Base-by-base conservation (phyloP, 108 stramenopile genomes). In the Nitzschia sp. region DNA sequence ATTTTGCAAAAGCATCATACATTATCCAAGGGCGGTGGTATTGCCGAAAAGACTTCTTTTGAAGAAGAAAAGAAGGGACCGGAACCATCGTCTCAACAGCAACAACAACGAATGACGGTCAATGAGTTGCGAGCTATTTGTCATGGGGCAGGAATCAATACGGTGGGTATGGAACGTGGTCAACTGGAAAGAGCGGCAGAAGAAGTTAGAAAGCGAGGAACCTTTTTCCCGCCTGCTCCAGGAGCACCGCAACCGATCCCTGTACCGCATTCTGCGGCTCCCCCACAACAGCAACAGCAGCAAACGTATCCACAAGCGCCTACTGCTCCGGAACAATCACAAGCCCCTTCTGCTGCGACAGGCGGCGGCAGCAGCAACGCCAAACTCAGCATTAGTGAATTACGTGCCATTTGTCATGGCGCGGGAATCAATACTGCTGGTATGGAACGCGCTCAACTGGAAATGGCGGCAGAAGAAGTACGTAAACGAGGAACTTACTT, bases 371-470 rank as follows among this genome's bases (percentile, higher is more conserved):
- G 13, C 9, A 13, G 13, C 45, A 45, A 17, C 30, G 17, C 4
- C 34, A 46, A 48, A 18, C 17, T 67, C 30, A 18, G 47, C n/a
- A 67, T 75, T 61, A 42, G 59, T 29, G 93, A 95, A 57, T 64
- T 95, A 26, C 74, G 89, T 19, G 88, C 93, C 29, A 84, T 92
- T 66, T 87, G 87, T 34, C 90, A 95, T 64, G 89, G 93, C 35
- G 87, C 85, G 45, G 93, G 93, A 25, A 77, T 83, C 53, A 75
- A 90, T 57, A 95, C 93, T 4, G 68, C 72, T 55, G 93, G 93
- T n/a, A 95, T 95, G 93, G 90, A 95, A 75, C 76, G 93, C 8
- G 51, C 71, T 26, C 81, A 95, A 64, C 70, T 95, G 66, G 89
- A 92, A 70, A 33, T 56, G 18, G 86, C 72, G 15, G 81, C 67